Conservation (phyloP, 2,329 filamentous ascomycete species). For the Chaetoscypha palmicola region DNA sequence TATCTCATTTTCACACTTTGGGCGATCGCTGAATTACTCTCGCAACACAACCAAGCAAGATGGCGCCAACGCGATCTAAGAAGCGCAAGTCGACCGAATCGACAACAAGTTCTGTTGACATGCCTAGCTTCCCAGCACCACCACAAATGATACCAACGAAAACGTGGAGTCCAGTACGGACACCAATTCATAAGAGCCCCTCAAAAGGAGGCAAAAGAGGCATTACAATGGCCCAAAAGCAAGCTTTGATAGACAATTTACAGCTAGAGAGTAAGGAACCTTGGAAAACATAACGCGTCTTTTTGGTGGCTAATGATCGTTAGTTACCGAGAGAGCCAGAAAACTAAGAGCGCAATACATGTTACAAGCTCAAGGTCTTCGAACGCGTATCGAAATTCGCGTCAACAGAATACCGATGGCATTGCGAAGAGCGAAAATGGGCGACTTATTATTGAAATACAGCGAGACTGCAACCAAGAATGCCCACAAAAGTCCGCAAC, state of each 20-base stretch:
- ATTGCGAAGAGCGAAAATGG: conserved; percentile 73
- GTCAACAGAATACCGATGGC: conserved; percentile 83
- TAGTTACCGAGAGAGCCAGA: conserved; percentile 81
- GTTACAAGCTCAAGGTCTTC: conserved; percentile 77
- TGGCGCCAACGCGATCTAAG: conserved; percentile 41
- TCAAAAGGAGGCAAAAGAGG: conserved; percentile 54
- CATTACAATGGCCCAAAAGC: conserved; percentile 68
- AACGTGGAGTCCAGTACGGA: conserved; percentile 31
- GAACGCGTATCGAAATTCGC: conserved; percentile 83
- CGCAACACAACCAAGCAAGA: conserved; percentile 25
- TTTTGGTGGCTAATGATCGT: conserved; percentile 11
- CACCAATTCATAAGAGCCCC: conserved; percentile 47
- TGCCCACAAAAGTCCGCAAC: conserved; percentile 11
- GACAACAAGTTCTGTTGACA: conserved; percentile 21
- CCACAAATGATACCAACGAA: conserved; percentile 31
- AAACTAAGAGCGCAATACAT: conserved; percentile 85
- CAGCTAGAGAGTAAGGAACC: conserved; percentile 71
- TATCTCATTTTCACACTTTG: conserved; percentile 17
- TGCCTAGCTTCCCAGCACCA: conserved; percentile 25
- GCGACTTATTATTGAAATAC: conserved; percentile 51
- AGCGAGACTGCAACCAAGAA: conserved; percentile 14
- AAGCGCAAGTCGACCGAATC: conserved; percentile 40
- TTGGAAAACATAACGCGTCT: conserved; percentile 2
- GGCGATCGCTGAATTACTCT: not conserved
- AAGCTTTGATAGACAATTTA: conserved; percentile 80